Conservation (phyloP, 306 rosid genomes). For the Malus sieversii region DNA sequence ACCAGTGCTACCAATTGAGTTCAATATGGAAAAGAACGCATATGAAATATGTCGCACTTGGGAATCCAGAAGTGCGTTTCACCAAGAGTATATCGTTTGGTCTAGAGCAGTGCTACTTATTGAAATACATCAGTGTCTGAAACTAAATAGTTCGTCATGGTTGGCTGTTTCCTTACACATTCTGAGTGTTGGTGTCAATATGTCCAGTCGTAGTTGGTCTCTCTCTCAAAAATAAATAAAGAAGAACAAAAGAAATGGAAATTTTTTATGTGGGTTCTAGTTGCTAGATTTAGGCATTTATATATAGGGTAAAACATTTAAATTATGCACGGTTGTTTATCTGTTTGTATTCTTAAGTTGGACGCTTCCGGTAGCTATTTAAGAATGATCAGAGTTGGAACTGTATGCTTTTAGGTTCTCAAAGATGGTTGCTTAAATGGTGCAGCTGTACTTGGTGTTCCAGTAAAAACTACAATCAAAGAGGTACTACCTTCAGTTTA, state of each 20-base stretch:
- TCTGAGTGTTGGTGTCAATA: not conserved
- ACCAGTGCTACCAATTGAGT: no score
- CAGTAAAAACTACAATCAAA: slow-evolving; percentile 90
- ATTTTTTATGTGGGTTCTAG: no score
- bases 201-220: not conserved
- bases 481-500: slow-evolving; percentile 43
- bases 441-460: slow-evolving; percentile 96
- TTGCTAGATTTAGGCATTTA: not conserved
- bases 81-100: no score
- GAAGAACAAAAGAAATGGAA: not conserved
- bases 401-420: slow-evolving; percentile 58
- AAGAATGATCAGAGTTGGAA: slow-evolving; percentile 15
- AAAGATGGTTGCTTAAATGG: slow-evolving; percentile 72
- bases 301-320: not conserved
- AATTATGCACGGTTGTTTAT: not conserved
- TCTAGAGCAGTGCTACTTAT: not conserved
- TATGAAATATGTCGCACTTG: no score
- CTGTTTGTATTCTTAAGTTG: not conserved
- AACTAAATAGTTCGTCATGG: not conserved
- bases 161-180: not conserved
- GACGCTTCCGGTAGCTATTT: not conserved
- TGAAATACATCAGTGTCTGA: not conserved
- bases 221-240: not conserved
- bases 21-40: no score
- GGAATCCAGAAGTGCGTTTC: no score